Conservation (phyloP, 2,329 filamentous ascomycete genomes). For the Neopestalotiopsis clavispora region DNA sequence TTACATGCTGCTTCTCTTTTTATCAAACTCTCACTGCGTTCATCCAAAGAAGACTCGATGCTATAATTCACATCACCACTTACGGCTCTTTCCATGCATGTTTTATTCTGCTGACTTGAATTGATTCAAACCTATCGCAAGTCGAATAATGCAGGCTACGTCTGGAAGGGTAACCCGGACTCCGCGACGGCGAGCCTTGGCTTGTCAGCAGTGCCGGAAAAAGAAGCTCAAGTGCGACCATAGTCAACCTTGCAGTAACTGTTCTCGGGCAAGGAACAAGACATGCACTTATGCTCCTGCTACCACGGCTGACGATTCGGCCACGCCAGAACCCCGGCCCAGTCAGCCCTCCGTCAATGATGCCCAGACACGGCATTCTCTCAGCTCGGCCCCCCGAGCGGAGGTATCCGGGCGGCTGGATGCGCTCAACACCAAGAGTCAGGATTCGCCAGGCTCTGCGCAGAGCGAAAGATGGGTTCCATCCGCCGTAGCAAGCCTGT, state of each 20-base stretch:
- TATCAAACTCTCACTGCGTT: not conserved
- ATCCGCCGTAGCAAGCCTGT: not conserved
- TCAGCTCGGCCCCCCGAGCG: not conserved
- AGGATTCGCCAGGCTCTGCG: not conserved
- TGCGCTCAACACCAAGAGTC: not conserved
- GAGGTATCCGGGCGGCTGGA: not conserved
- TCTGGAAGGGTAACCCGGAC: not conserved
- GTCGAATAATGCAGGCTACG: not conserved
- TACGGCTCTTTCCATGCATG: not conserved
- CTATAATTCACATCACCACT: not conserved
- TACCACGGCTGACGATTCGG: not conserved
- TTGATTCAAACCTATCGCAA: not conserved
- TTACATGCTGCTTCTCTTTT: not conserved
- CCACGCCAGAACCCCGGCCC: not conserved
- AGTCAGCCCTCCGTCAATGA: not conserved
- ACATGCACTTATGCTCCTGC: slow-evolving; percentile 1
- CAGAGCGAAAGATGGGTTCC: not conserved
- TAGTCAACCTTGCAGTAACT: slow-evolving; percentile 12
- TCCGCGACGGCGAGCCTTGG: not conserved
- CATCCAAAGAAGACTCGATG: not conserved
- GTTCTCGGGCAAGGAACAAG: slow-evolving; percentile 2
- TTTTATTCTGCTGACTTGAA: not conserved
- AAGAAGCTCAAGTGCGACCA: slow-evolving; percentile 14
- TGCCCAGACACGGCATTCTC: not conserved
- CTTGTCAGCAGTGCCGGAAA: slow-evolving; percentile 6